phyloP scores from a whole-genome alignment of 306 rosid genomes.

The Benincasa hispida region DNA sequence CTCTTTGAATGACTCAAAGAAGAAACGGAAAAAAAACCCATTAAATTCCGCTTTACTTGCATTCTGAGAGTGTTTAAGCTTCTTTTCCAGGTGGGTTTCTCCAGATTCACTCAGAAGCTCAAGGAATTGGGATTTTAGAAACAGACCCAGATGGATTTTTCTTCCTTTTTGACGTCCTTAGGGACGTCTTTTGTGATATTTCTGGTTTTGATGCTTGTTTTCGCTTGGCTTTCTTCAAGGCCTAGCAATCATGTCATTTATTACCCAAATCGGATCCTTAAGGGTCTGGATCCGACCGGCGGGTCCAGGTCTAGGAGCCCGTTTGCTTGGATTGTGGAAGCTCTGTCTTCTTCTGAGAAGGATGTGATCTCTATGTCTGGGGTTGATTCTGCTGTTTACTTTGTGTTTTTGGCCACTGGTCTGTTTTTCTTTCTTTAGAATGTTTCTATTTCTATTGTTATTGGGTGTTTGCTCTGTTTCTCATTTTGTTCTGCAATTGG shows the following conservation, averaged over 20 bases:
- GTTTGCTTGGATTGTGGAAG: constrained; percentile 70
- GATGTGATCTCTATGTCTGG: constrained; percentile 69
- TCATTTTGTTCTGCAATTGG: not conserved
- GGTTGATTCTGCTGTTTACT: constrained; percentile 86
- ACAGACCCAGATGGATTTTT: constrained; percentile 53
- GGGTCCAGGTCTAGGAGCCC: constrained; percentile 48
- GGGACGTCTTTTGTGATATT: constrained; percentile 76
- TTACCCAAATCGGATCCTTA: constrained; percentile 82
- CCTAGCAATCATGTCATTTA: constrained; percentile 76
- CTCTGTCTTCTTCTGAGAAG: constrained; percentile 47
- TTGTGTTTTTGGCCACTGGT: constrained; percentile 75
- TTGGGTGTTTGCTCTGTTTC: not conserved
- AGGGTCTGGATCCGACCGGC: constrained; percentile 52
- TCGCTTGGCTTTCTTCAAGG: constrained; percentile 39
- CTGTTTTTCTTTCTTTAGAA: not conserved
- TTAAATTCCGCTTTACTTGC: not conserved
- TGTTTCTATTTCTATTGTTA: not conserved
- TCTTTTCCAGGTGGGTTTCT: not conserved
- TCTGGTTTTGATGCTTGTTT: constrained; percentile 50
- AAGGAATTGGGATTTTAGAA: not conserved
- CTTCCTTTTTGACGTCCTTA: constrained; percentile 72
- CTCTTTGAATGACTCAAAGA: not conserved
- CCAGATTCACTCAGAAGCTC: not conserved
- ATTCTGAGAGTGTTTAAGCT: not conserved
- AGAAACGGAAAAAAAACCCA: not conserved